These are phyloP conservation scores for Gossypium raimondii DNA, from an alignment of 345 rosid species.

Conservation along the genomic window DNA sequence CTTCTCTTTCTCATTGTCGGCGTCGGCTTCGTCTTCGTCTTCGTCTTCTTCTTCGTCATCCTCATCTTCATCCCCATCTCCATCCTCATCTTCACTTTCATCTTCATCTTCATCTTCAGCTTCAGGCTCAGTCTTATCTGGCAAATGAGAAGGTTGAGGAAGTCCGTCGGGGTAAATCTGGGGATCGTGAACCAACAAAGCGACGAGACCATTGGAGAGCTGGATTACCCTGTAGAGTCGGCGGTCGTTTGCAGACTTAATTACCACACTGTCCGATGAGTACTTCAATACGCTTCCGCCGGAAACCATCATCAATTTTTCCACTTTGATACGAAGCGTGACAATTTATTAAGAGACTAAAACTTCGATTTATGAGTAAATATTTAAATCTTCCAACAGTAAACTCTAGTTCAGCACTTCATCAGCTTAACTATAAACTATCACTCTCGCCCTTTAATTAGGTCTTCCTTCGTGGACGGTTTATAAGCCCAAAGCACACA, in stretches of 20 bases:
- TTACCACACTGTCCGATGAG: slow-evolving; percentile 51
- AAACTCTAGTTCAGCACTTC: not conserved
- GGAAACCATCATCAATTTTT: slow-evolving; percentile 29
- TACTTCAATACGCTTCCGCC: slow-evolving; percentile 23
- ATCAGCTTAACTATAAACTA: not conserved
- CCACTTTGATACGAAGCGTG: not conserved
- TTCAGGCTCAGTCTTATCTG: slow-evolving; percentile 8
- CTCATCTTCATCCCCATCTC: slow-evolving; percentile 27
- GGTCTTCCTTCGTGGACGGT: not conserved
- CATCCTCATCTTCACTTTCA: slow-evolving; percentile 23
- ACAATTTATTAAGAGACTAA: not conserved
- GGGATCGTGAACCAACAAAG: slow-evolving; percentile 92
- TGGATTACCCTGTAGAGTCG: slow-evolving; percentile 65
- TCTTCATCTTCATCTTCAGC: slow-evolving; percentile 30
- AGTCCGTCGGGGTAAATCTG: slow-evolving; percentile 61
- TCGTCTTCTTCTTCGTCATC: slow-evolving; percentile 26
- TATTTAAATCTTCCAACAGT: not conserved
- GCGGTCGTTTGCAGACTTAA: slow-evolving; percentile 80
- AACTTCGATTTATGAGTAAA: not conserved
- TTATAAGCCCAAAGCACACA: not conserved
- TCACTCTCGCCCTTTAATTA: not conserved
- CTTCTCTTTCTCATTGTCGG: slow-evolving; percentile 21
- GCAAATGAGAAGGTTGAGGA: slow-evolving; percentile 20
- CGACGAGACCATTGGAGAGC: slow-evolving; percentile 71
- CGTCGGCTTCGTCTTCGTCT: slow-evolving; percentile 12